Evolutionary conservation across 179 eudicot genomes (phyloP).

Genomic region (Silene vulgaris): DNA sequence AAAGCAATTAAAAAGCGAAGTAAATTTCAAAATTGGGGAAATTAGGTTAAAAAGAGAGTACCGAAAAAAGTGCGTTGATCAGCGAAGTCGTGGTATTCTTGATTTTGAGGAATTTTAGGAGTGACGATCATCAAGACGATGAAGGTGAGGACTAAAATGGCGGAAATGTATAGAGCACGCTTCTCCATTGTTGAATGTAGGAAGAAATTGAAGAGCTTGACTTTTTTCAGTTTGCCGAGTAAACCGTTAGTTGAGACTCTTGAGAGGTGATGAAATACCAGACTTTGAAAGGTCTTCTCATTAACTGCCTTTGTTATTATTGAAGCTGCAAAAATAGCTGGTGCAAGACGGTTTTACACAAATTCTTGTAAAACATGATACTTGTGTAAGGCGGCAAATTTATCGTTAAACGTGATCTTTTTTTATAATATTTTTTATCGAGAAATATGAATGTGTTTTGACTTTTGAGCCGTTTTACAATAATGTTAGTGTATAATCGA

Average conservation of each 20-base stretch:
- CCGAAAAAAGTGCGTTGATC: slow-evolving; percentile 74
- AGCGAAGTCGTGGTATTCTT: slow-evolving; percentile 78
- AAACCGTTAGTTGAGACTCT: no score
- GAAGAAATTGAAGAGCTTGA: slow-evolving; percentile 2
- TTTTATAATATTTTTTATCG: no score
- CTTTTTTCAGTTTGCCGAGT: background rate
- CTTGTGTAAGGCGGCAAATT: no score
- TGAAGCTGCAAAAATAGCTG: no score
- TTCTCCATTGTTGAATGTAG: slow-evolving; percentile 35
- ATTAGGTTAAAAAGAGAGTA: slow-evolving; percentile 17
- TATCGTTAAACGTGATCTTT: no score
- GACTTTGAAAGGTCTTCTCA: background rate
- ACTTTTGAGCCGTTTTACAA: no score
- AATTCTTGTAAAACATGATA: no score
- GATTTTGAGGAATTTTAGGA: slow-evolving; percentile 72
- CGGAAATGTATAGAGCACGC: slow-evolving; percentile 42
- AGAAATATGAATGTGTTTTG: no score
- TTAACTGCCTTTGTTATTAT: no score
- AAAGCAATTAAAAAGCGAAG: no score
- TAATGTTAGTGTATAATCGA: no score
- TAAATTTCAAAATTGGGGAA: background rate
- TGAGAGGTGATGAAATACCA: background rate
- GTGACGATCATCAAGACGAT: slow-evolving; percentile 66
- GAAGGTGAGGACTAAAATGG: slow-evolving; percentile 52
- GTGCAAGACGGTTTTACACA: no score